A percentile compares a stretch with the other conserved stretches of the same genome.
These are phyloP conservation scores for Conticribra guillardii DNA, from an alignment of 108 stramenopile genomes.

Conservation along the genomic window DNA sequence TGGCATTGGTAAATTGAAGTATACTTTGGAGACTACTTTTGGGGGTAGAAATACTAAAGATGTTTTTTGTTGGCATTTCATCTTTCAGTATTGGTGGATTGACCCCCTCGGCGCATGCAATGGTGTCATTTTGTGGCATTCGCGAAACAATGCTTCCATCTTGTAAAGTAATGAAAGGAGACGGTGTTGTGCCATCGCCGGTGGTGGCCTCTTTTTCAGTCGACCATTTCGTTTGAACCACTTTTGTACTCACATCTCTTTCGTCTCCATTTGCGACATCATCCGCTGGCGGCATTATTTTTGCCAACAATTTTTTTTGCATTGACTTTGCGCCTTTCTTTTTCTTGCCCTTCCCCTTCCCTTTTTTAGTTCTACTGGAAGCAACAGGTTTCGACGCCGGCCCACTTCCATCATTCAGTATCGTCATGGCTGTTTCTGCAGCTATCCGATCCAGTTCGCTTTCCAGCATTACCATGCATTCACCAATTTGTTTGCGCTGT, in stretches of 20 bases:
- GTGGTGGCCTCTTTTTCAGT: background rate
- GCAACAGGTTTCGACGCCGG: background rate
- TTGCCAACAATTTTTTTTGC: slow-evolving; percentile 8
- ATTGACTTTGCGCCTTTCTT: slow-evolving; percentile 34
- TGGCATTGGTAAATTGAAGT: slow-evolving; percentile 17
- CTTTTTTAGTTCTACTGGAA: slow-evolving; percentile 1
- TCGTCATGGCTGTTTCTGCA: slow-evolving; percentile 2
- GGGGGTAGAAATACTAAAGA: too few relatives aligned
- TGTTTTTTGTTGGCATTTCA: too few relatives aligned
- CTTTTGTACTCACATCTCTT: too few relatives aligned
- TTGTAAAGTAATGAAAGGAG: slow-evolving; percentile 45
- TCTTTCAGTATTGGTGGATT: slow-evolving; percentile 13
- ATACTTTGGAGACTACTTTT: slow-evolving; percentile 34
- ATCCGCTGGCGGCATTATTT: too few relatives aligned
- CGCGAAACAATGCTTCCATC: slow-evolving; percentile 41
- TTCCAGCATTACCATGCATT: slow-evolving; percentile 31
- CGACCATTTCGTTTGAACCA: background rate
- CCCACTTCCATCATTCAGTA: slow-evolving; percentile 9
- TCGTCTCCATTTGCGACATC: too few relatives aligned
- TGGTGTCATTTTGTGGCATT: slow-evolving; percentile 18
- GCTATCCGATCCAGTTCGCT: slow-evolving; percentile 13
- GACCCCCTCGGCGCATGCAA: slow-evolving; percentile 15
- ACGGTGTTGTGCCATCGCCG: background rate
- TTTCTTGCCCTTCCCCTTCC: slow-evolving; percentile 26
- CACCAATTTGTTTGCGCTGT: slow-evolving; percentile 17